Conservation (phyloP, 169 alveolate genomes). For the Plasmodium fragile region DNA sequence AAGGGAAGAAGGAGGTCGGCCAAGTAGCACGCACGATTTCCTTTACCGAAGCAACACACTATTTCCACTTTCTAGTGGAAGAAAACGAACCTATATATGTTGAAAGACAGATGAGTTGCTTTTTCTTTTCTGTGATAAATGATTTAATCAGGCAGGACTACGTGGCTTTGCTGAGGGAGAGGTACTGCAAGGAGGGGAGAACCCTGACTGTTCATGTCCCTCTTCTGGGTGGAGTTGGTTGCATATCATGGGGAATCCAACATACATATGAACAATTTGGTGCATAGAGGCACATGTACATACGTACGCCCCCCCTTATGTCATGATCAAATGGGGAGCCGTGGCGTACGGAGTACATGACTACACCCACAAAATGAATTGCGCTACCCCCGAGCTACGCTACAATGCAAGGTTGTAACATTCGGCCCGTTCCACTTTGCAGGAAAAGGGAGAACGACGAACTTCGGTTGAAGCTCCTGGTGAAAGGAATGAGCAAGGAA, state of each 20-base stretch:
- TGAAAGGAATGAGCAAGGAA: background rate
- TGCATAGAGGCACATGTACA: background rate
- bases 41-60: background rate
- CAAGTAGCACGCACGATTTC: background rate
- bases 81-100: slow-evolving; percentile 18
- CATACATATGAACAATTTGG: background rate
- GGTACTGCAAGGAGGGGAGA: background rate
- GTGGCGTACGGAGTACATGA: background rate
- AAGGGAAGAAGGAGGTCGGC: background rate
- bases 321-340: background rate
- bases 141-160: slow-evolving; percentile 33
- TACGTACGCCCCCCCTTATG: background rate
- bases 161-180: slow-evolving; percentile 17
- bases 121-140: slow-evolving; percentile 39
- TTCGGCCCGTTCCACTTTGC: background rate
- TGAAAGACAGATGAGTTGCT: slow-evolving; percentile 32
- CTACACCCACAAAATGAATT: background rate
- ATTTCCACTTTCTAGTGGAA: slow-evolving; percentile 13
- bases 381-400: background rate
- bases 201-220: background rate
- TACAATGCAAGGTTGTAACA: background rate
- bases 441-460: slow-evolving; percentile 40
- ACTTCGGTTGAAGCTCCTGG: background rate
- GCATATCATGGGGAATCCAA: background rate
- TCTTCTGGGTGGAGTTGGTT: background rate